Base-by-base conservation (phyloP, 169 alveolate species). In the Ichthyophthirius multifiliis region DNA sequence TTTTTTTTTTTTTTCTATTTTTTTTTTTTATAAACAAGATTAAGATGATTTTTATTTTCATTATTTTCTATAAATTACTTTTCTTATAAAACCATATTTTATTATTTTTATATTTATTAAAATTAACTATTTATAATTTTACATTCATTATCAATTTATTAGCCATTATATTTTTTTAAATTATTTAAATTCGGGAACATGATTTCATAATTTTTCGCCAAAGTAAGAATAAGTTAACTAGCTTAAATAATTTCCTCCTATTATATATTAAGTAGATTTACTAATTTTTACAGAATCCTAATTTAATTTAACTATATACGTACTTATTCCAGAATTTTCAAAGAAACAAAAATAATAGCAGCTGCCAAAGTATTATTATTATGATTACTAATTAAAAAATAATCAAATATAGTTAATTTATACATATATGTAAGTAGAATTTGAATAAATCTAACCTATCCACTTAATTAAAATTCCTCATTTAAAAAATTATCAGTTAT, bases 401-500 rank as follows among this genome's bases (percentile, higher is more conserved):
- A 87, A 80, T 87, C 92, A 65, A 83, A 83, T 5, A 85, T 65
- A 64, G 82, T 74, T 85, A 87, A 81, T 74, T 87, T 87, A 32
- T 82, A 85, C 30, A 87, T 75, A 75, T 87, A 87, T 9, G 81
- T 43, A 43, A 4, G 5, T 20, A 55, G 41, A 2, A 1, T 5
- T 10, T 16, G 34, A 55, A 55, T 34, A 55, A 55, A 6, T 55
- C 71, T 20, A 27, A 39, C 12, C 23, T 27, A 27, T 55, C 71
- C 23, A 55, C 43, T 27, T 55, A 55, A 34, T 55, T n/a, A n/a
- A n/a, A n/a, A n/a, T n/a, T n/a, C n/a, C n/a, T n/a, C n/a, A n/a
- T n/a, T 23, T 10, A 47, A 27, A 65, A 82, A 34, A 41, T 76
- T 46, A 39, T 27, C 32, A 76, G 48, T 1, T 62, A 27, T 27